Percentiles rank a stretch among this genome's conserved stretches.
Evolutionary conservation across 768 basidiomycete species (phyloP).

Genomic region (Boletus sp.): DNA sequence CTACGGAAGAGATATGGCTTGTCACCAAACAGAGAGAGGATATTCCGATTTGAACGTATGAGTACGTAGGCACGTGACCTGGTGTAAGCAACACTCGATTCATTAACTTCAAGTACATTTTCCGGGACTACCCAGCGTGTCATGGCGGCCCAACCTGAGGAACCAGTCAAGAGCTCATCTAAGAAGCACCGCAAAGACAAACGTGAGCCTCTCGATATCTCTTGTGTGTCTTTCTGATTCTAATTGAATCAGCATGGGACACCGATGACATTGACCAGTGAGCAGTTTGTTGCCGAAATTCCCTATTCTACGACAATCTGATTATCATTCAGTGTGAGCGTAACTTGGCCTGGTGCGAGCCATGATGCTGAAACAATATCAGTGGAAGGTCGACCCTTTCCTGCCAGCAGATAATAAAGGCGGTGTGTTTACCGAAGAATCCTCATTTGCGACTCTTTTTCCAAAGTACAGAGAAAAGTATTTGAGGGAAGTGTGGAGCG

Average conservation of each 20-base stretch:
- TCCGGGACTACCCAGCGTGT: background rate
- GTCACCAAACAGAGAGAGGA: background rate
- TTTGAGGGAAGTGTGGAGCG: constrained; percentile 91
- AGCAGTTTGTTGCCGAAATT: constrained; percentile 35
- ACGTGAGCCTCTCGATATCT: constrained; percentile 53
- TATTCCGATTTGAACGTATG: background rate
- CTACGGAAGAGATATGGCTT: background rate
- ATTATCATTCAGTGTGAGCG: constrained; percentile 43
- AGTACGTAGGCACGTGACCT: constrained; percentile 18
- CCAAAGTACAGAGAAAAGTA: constrained; percentile 99
- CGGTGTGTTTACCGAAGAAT: constrained; percentile 90
- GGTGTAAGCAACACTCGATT: background rate
- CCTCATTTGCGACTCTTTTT: constrained; percentile 96
- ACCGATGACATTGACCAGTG: constrained; percentile 99
- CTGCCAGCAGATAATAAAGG: constrained; percentile 70
- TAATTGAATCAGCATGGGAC: constrained; percentile 78
- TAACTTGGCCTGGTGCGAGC: background rate
- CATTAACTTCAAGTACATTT: no score
- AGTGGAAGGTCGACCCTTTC: constrained; percentile 93
- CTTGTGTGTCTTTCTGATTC: constrained; percentile 10
- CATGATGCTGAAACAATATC: constrained; percentile 11
- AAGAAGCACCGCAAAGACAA: constrained; percentile 93
- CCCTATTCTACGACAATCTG: background rate
- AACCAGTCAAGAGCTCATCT: constrained; percentile 67
- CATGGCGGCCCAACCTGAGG: constrained; percentile 33